Evolutionary conservation across 2,329 filamentous ascomycete genomes (phyloP), one percentile per base, ranked within the genome.

Genomic region (Fusarium xylarioides): DNA sequence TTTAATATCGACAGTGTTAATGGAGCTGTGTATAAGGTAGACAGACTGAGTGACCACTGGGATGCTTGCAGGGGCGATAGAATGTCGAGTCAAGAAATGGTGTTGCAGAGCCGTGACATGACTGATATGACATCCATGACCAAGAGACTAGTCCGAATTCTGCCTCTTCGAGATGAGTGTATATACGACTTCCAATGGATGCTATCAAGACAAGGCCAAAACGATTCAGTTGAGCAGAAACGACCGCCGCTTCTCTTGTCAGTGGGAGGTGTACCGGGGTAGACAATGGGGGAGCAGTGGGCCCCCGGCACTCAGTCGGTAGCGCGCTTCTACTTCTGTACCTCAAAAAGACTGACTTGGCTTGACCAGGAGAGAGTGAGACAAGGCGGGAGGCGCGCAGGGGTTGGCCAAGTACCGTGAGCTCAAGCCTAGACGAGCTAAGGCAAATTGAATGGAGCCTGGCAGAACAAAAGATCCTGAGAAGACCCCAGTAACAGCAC

Each of bases 251-350:
- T 68, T 30, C 55, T 62, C 71, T 70, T 43, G 46, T 74, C 64
- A 40, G 59, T 35, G 18, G 28, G 46, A 35, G 14, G 60, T 68
- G 65, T 63, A 63, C 63, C 44, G 70, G 64, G 65, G 58, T 67
- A 58, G 47, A 70, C 60, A 66, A 63, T 69, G 68, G 64, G 56
- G 68, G 63, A 65, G 63, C n/a, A 50, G 69, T 71, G 66, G 70
- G 59, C 63, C 70, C 61, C 50, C 74, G 74, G 74, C 70, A 77
- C 65, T 76, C 70, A 70, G 73, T 74, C 59, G 61, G 68, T 76
- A 75, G 74, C 63, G 63, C 61, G 60, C 65, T 66, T 71, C 59
- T 65, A 37, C 55, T 67, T 76, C 68, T 76, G 59, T 30, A 57
- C 64, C 62, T 53, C 43, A 61, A 23, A 30, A 26, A 60, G 43